Conservation (phyloP, 1,284 basidiomycete genomes). For the Sanghuangporus sanghuang region DNA sequence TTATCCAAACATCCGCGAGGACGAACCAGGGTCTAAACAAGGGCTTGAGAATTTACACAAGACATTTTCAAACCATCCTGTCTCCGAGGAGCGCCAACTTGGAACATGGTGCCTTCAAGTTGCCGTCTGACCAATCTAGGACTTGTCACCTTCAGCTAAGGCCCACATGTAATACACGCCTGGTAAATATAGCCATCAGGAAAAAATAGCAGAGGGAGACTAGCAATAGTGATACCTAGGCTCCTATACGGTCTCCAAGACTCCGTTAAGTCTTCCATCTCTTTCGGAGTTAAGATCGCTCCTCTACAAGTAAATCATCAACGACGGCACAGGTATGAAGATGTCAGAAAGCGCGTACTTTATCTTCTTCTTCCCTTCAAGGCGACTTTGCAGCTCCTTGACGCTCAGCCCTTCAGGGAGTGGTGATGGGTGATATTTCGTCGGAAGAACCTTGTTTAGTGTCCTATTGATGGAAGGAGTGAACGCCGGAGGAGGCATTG, state of each 20-base stretch:
- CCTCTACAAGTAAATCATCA: slow-evolving; percentile 42
- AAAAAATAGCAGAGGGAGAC: background rate
- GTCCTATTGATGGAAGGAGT: slow-evolving; percentile 62
- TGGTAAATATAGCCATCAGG: background rate
- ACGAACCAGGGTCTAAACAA: too few relatives aligned
- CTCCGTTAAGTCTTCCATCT: slow-evolving; percentile 79
- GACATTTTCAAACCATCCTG: too few relatives aligned
- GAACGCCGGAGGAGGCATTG: slow-evolving; percentile 48
- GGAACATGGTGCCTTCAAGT: too few relatives aligned
- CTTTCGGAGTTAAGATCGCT: slow-evolving; percentile 69
- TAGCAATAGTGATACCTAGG: slow-evolving; percentile 40
- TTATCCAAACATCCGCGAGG: too few relatives aligned
- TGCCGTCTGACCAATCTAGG: background rate
- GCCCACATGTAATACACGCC: slow-evolving; percentile 24
- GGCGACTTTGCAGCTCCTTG: slow-evolving; percentile 54
- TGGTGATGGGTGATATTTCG: slow-evolving; percentile 32
- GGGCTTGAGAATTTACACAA: too few relatives aligned
- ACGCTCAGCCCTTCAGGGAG: slow-evolving; percentile 62
- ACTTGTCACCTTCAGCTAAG: slow-evolving; percentile 16
- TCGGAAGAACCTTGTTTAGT: slow-evolving; percentile 29
- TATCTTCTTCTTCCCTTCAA: slow-evolving; percentile 78
- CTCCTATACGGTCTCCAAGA: slow-evolving; percentile 79
- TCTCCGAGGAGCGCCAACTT: too few relatives aligned
- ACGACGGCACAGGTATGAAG: background rate
- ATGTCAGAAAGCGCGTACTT: slow-evolving; percentile 46